Percentiles rank a stretch among this genome's conserved stretches.
phyloP scores from a whole-genome alignment of 1,284 basidiomycete genomes.

The Puccinia horiana region DNA sequence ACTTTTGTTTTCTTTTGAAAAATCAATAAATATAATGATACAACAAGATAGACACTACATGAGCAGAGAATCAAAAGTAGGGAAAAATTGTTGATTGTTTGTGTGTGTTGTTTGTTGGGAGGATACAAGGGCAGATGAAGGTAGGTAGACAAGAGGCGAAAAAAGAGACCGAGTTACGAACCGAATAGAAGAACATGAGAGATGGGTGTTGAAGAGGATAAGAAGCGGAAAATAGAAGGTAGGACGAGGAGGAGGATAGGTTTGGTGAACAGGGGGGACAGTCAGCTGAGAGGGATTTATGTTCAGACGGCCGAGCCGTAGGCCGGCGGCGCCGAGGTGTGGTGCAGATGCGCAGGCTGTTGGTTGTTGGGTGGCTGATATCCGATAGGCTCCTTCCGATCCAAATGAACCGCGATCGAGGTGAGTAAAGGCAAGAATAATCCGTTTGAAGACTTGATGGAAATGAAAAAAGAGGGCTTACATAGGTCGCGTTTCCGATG shows the following conservation, averaged over 20 bases:
- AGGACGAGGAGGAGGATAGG: not conserved
- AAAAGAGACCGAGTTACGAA: not conserved
- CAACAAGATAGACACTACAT: not conserved
- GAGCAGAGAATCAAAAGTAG: not conserved
- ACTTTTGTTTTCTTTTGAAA: not conserved
- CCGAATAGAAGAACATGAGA: too few species aligned
- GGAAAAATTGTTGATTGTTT: not conserved
- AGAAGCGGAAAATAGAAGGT: not conserved
- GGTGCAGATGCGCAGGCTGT: not conserved
- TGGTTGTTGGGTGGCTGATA: not conserved
- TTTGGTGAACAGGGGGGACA: not conserved
- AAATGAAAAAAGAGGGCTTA: not conserved
- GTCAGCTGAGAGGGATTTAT: too few species aligned
- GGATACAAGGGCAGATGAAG: not conserved
- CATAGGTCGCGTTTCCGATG: conserved; percentile 55
- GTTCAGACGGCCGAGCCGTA: conserved; percentile 40
- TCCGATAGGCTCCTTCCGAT: conserved; percentile 35
- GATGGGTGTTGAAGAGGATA: not conserved
- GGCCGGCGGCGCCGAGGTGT: conserved; percentile 20
- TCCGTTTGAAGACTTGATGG: not conserved
- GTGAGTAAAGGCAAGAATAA: not conserved
- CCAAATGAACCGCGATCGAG: not conserved
- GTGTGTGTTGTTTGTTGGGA: not conserved
- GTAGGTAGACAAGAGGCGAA: not conserved
- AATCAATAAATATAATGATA: not conserved